Conservation (phyloP, 2,329 filamentous ascomycete species). For the Whalleya microplaca region DNA sequence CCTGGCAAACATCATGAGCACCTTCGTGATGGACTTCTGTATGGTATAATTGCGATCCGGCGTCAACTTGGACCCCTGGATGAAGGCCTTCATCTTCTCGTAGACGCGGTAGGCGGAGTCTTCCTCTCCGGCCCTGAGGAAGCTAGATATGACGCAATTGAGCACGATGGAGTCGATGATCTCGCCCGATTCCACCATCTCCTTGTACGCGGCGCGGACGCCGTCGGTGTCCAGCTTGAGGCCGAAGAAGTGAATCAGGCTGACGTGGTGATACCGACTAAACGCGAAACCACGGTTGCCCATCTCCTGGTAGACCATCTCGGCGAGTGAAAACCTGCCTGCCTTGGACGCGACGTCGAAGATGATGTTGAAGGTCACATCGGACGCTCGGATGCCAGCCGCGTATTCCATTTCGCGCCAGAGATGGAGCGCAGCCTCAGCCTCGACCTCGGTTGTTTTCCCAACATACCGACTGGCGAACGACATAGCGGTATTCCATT, state of each 20-base stretch:
- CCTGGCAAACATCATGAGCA: slow-evolving; percentile 61
- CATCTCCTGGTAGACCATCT: slow-evolving; percentile 87
- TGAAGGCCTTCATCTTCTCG: slow-evolving; percentile 74
- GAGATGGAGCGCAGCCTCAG: slow-evolving; percentile 71
- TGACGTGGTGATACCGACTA: slow-evolving; percentile 81
- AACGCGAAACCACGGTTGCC: slow-evolving; percentile 65
- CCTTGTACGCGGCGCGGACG: slow-evolving; percentile 76
- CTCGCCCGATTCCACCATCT: slow-evolving; percentile 83
- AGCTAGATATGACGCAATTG: slow-evolving; percentile 81
- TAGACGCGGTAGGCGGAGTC: slow-evolving; percentile 81
- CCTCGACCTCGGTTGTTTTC: slow-evolving; percentile 58
- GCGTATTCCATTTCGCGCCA: slow-evolving; percentile 90
- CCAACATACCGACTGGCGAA: slow-evolving; percentile 76
- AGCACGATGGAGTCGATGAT: slow-evolving; percentile 85
- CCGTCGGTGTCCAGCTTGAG: slow-evolving; percentile 73
- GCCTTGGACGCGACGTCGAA: slow-evolving; percentile 88
- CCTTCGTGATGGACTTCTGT: slow-evolving; percentile 55
- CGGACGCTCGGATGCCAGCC: slow-evolving; percentile 65
- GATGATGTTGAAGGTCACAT: slow-evolving; percentile 90
- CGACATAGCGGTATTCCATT: slow-evolving; percentile 86
- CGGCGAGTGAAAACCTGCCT: slow-evolving; percentile 80
- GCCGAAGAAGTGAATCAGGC: slow-evolving; percentile 82
- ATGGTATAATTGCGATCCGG: slow-evolving; percentile 51
- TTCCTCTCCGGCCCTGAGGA: slow-evolving; percentile 77
- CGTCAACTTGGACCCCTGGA: slow-evolving; percentile 45